Base-by-base conservation (phyloP, 495 filamentous ascomycete species). In the Podospora australis region DNA sequence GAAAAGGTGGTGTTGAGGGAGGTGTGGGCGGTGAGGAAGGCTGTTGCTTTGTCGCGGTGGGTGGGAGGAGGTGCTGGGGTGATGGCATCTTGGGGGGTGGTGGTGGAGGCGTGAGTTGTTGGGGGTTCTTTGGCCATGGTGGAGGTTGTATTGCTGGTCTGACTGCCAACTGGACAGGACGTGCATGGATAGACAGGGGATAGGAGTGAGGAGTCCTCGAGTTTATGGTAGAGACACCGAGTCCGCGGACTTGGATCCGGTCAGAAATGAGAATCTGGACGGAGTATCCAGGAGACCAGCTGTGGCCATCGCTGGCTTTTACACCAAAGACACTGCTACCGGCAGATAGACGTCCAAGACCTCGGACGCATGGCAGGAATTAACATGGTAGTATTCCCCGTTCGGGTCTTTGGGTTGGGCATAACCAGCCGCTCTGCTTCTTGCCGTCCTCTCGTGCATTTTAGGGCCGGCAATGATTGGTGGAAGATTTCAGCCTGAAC, bases 11-110 rank as follows among this genome's bases (percentile, higher is more conserved):
- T 49, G 34, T 68, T 55, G 44, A 59, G 58, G 16, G 19, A 36
- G 46, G 57, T 63, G 46, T 71, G 67, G 30, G 58, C 58, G 20
- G 54, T 58, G 46, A 73, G 68, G 48, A 70, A 70, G 39, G 67
- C 57, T 9, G 65, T 68, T n/a, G 67, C 69, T 32, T 65, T 71
- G 29, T 71, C 69, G 35, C 48, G 58, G 9, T 25, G 10, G n/a
- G 49, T 10, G 25, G 34, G 30, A n/a, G 44, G 25, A 7, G 51
- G 49, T 6, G 52, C 58, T 1, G 58, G 46, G 0, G 54, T 57
- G 51, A 64, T 62, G 20, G 60, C 57, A 42, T 53, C 58, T 13
- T 7, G 20, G 16, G 5, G 16, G 21, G 6, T 40, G 19, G 7
- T 20, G 38, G 16, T 21, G 38, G 3, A 13, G 30, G 11, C 10